Conservation (phyloP, 495 filamentous ascomycete genomes). For the Neurospora sublineolata region DNA sequence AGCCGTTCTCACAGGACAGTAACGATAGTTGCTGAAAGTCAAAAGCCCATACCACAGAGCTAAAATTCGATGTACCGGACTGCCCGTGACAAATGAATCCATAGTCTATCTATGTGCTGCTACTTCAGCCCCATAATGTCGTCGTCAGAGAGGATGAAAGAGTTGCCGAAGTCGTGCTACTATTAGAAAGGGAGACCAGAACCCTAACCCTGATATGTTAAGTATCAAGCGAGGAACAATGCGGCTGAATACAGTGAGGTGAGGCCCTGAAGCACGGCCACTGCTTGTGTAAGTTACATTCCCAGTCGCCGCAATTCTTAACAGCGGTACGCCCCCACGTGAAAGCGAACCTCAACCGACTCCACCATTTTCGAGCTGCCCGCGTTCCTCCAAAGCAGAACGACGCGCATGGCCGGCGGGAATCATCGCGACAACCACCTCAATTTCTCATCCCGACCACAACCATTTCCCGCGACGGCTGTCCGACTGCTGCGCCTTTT, state of each 20-base stretch:
- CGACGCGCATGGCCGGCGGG: not conserved
- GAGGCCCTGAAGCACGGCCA: not conserved
- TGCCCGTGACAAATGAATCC: not conserved
- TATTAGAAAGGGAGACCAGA: not conserved
- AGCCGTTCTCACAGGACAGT: not conserved
- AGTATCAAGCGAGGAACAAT: not conserved
- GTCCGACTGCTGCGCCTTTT: not conserved
- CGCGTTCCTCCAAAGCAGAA: not conserved
- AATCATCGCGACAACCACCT: not conserved
- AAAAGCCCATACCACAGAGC: not conserved
- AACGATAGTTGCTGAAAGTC: not conserved
- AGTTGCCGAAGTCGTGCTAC: not conserved
- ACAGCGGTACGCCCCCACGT: not conserved
- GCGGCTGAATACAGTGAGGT: not conserved
- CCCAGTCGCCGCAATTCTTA: not conserved
- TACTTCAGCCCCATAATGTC: not conserved
- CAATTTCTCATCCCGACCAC: not conserved
- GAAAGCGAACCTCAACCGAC: not conserved
- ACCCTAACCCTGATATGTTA: not conserved
- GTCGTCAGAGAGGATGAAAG: not conserved
- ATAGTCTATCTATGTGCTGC: not conserved
- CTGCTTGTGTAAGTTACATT: not conserved
- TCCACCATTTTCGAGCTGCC: not conserved
- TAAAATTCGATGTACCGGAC: not conserved
- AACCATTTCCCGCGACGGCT: not conserved